A percentile compares a stretch with the other conserved stretches of the same genome.
phyloP scores from a whole-genome alignment of 169 alveolate genomes.

The Cystoisospora suis region DNA sequence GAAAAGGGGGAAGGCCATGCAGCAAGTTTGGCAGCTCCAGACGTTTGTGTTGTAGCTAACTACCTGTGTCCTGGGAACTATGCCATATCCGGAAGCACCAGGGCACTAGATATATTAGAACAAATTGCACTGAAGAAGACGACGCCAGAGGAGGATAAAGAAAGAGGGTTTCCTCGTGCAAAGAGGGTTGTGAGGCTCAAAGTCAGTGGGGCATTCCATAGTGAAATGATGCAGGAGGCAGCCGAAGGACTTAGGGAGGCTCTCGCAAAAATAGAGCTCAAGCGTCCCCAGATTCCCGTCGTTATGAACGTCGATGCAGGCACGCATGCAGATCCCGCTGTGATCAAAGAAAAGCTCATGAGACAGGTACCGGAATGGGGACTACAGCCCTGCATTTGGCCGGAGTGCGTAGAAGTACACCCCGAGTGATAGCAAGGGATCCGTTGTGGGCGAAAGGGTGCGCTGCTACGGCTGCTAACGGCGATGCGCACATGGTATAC shows the following conservation, averaged over 20 bases:
- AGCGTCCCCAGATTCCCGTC: slow-evolving; percentile 67
- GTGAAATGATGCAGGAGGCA: slow-evolving; percentile 72
- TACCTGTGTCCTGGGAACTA: slow-evolving; percentile 55
- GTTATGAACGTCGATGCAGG: slow-evolving; percentile 73
- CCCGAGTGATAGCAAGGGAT: no score
- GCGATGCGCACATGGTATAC: no score
- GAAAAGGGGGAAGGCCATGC: not conserved
- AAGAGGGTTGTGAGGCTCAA: slow-evolving; percentile 56
- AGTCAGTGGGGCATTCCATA: slow-evolving; percentile 75
- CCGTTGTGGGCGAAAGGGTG: no score
- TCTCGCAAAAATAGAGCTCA: slow-evolving; percentile 47
- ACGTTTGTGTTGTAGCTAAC: slow-evolving; percentile 32
- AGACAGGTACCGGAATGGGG: no score
- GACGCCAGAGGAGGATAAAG: slow-evolving; percentile 39
- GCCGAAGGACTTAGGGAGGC: slow-evolving; percentile 61
- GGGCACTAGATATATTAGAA: not conserved
- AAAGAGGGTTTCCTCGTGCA: slow-evolving; percentile 63
- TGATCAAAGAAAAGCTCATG: slow-evolving; percentile 64
- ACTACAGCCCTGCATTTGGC: no score
- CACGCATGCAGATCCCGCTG: slow-evolving; percentile 70
- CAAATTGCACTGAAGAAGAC: slow-evolving; percentile 53
- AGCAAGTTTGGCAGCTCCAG: slow-evolving; percentile 2
- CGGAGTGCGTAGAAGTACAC: no score
- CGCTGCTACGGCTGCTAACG: no score
- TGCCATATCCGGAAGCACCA: slow-evolving; percentile 8